These are phyloP conservation scores for Neltuma alba DNA, from an alignment of 306 rosid species.

Conservation along the genomic window DNA sequence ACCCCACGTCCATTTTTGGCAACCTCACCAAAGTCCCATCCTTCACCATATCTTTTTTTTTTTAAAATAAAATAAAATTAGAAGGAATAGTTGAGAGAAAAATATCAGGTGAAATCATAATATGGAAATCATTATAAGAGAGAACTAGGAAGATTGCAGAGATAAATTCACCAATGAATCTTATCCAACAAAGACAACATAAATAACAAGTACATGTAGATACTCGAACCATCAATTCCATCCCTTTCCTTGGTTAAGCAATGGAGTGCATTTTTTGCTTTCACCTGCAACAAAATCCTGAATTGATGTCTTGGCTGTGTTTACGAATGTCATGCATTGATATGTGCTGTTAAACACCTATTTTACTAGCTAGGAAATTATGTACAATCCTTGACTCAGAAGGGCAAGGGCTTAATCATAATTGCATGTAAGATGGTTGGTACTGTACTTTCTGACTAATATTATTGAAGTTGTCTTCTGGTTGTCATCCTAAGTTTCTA, in stretches of 20 bases:
- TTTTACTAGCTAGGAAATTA: conserved; percentile 19
- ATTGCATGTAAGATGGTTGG: background rate
- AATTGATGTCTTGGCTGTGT: conserved; percentile 21
- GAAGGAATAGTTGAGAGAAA: conserved; percentile 21
- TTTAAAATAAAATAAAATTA: conserved; percentile 11
- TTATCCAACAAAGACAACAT: conserved; percentile 32
- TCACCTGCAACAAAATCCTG: conserved; percentile 59
- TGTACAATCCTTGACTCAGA: conserved; percentile 23
- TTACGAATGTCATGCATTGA: conserved; percentile 20
- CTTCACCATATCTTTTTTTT: conserved; percentile 84
- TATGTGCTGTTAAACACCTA: conserved; percentile 15
- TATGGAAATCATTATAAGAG: conserved; percentile 13
- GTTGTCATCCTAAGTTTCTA: background rate
- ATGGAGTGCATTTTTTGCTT: conserved; percentile 62
- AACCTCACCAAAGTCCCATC: conserved; percentile 99
- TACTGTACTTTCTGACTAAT: background rate
- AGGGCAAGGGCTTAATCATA: background rate
- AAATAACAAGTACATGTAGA: conserved; percentile 75
- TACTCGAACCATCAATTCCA: conserved; percentile 86
- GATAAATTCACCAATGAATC: background rate
- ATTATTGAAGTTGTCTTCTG: conserved; percentile 21
- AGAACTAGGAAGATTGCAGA: conserved; percentile 22
- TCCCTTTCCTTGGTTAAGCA: conserved; percentile 66
- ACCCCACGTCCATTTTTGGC: conserved; percentile 90
- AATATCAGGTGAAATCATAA: conserved; percentile 28